Percentiles rank a stretch among this genome's conserved stretches.
phyloP scores from a whole-genome alignment of 441 rosid genomes.

The Pelargonium fulgidum region DNA sequence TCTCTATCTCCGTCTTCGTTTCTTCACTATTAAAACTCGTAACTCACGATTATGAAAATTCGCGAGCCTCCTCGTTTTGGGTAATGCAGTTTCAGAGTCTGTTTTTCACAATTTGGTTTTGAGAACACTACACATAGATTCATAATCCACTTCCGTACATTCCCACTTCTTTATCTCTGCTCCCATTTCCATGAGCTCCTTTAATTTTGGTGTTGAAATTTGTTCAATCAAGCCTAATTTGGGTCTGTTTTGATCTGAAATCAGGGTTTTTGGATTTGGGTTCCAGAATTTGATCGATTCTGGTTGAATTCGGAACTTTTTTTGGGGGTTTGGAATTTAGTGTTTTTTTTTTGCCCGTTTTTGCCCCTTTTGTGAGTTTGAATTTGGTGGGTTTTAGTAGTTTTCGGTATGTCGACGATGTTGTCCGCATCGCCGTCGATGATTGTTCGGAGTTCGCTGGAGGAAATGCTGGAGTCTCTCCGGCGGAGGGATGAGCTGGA shows the following conservation, averaged over 20 bases:
- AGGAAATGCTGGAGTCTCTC: slow-evolving; percentile 88
- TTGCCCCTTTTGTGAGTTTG: no score
- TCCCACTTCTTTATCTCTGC: neutral
- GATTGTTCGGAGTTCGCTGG: slow-evolving; percentile 72
- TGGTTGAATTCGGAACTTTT: neutral
- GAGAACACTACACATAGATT: neutral
- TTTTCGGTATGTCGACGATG: neutral
- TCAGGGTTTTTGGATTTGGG: neutral
- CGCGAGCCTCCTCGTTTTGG: neutral
- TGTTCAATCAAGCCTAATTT: neutral
- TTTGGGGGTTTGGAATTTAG: neutral
- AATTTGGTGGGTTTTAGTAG: no score
- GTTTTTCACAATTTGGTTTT: neutral
- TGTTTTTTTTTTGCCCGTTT: no score
- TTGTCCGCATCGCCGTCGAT: slow-evolving; percentile 19
- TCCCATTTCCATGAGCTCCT: neutral
- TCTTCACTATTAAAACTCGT: neutral
- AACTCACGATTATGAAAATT: slow-evolving; percentile 1
- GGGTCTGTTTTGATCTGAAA: neutral
- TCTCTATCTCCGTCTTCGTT: neutral
- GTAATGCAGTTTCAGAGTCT: slow-evolving; percentile 4
- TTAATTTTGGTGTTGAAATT: neutral
- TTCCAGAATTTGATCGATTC: neutral
- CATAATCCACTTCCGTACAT: neutral
- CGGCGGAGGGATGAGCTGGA: slow-evolving; percentile 65